Percentiles rank a stretch among this genome's conserved stretches.
Conservation (phyloP, 2,329 filamentous ascomycete species). For the Zasmidium citrigriseum region DNA sequence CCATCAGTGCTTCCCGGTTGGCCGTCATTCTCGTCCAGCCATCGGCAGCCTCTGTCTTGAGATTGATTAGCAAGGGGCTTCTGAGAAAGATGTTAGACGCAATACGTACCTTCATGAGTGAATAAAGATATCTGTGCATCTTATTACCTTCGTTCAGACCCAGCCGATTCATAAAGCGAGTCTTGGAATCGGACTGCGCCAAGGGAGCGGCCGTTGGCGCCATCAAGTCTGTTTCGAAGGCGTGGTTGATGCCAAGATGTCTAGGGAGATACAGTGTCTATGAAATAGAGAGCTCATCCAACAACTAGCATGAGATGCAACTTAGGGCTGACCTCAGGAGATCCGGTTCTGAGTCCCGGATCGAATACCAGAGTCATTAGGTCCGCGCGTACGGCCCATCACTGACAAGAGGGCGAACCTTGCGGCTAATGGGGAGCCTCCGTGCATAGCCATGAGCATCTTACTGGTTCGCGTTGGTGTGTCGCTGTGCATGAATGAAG, state of each 20-base stretch:
- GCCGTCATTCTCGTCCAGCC: conserved; percentile 43
- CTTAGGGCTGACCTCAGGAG: too few species aligned
- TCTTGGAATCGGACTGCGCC: conserved; percentile 45
- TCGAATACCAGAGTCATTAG: too few species aligned
- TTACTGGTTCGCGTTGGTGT: too few species aligned
- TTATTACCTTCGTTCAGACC: conserved; percentile 39
- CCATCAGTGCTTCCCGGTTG: conserved; percentile 28
- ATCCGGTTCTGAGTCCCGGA: too few species aligned
- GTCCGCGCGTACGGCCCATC: too few species aligned
- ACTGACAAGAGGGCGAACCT: too few species aligned
- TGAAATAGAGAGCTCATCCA: too few species aligned
- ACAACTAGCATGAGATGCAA: too few species aligned
- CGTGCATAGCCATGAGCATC: too few species aligned
- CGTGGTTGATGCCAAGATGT: conserved; percentile 1
- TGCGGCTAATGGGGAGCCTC: too few species aligned
- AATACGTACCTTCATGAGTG: conserved; percentile 42
- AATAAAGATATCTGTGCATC: conserved; percentile 38
- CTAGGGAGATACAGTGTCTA: background rate
- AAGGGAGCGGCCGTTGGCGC: conserved; percentile 25
- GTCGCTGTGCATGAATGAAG: too few species aligned
- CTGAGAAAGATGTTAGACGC: background rate
- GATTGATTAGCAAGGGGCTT: conserved; percentile 1
- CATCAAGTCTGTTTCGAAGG: conserved; percentile 7
- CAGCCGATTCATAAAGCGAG: conserved; percentile 41
- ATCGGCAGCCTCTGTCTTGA: conserved; percentile 41